Evolutionary conservation across 2,329 filamentous ascomycete genomes (phyloP).

Genomic region (Helotiales sp.): DNA sequence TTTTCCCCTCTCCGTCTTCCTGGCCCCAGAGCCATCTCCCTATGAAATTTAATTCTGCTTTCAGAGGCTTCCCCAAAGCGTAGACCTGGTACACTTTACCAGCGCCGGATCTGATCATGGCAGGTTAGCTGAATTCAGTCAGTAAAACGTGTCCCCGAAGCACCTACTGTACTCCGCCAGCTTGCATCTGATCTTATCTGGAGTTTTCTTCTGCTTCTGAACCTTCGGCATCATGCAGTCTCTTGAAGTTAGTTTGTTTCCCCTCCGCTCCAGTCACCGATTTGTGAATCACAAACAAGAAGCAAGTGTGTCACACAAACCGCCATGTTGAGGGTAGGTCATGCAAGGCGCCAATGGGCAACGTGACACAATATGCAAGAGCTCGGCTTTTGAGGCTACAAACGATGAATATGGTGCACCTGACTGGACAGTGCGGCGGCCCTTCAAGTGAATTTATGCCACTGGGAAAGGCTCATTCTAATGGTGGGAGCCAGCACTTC

Average conservation of each 20-base stretch:
- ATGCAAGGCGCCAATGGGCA: too few relatives aligned
- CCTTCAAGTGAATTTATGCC: not conserved
- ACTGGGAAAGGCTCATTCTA: too few relatives aligned
- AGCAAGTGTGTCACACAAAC: too few relatives aligned
- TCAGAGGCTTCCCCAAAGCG: not conserved
- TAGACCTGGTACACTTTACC: not conserved
- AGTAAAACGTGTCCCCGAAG: too few relatives aligned
- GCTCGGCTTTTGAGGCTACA: too few relatives aligned
- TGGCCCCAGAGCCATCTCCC: not conserved
- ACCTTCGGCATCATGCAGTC: not conserved
- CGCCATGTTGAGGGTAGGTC: too few relatives aligned
- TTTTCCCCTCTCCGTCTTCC: not conserved
- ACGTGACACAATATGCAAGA: too few relatives aligned
- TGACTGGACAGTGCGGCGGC: not conserved
- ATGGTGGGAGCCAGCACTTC: too few relatives aligned
- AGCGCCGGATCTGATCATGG: not conserved
- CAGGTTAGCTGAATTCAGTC: too few relatives aligned
- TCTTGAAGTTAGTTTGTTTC: too few relatives aligned
- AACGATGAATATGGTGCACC: too few relatives aligned
- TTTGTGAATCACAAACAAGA: too few relatives aligned
- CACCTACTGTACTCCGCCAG: slow-evolving; percentile 1
- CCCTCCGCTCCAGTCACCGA: not conserved
- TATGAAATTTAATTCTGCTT: slow-evolving; percentile 1
- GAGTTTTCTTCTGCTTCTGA: not conserved
- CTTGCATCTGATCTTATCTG: not conserved